Percentiles rank a stretch among this genome's conserved stretches.
These are phyloP conservation scores for Ophiostoma himal-ulmi DNA, from an alignment of 2,329 filamentous ascomycete genomes.

Conservation along the genomic window DNA sequence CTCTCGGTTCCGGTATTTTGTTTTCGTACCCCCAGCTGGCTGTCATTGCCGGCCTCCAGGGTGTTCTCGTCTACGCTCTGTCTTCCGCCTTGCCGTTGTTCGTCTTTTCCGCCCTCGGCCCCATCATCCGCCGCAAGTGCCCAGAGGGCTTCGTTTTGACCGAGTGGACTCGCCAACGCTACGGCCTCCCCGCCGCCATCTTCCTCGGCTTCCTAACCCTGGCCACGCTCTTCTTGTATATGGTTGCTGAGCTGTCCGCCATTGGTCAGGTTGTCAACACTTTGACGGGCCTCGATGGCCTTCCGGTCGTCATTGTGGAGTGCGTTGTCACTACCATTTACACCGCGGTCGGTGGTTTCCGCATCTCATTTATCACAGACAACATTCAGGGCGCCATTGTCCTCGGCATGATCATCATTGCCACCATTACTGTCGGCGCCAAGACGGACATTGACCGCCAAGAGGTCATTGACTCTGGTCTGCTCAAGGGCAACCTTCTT, in stretches of 20 bases:
- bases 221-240: conserved; percentile 78
- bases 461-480: conserved; percentile 61
- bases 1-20: conserved; percentile 75
- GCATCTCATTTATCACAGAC: conserved; percentile 78
- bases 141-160: conserved; percentile 80
- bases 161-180: conserved; percentile 76
- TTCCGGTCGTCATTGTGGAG: conserved; percentile 72
- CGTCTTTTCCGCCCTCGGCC: conserved; percentile 67
- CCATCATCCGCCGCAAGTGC: conserved; percentile 71
- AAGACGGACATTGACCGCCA: conserved; percentile 65
- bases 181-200: conserved; percentile 61
- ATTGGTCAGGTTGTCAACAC: conserved; percentile 71
- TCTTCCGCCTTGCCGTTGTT: conserved; percentile 66
- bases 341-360: conserved; percentile 75
- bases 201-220: conserved; percentile 74
- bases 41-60: conserved; percentile 72
- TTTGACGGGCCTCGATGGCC: conserved; percentile 66
- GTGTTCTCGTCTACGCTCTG: conserved; percentile 69
- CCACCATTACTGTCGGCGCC: conserved; percentile 69
- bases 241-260: conserved; percentile 77
- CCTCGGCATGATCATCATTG: conserved; percentile 65
- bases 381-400: conserved; percentile 78
- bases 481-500: conserved; percentile 62
- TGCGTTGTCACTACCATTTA: conserved; percentile 75
- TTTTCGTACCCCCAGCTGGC: conserved; percentile 78